Percentiles rank a stretch among this genome's conserved stretches.
Evolutionary conservation across 2,329 filamentous ascomycete genomes (phyloP).

Genomic region (Phaeosphaeria sp.): DNA sequence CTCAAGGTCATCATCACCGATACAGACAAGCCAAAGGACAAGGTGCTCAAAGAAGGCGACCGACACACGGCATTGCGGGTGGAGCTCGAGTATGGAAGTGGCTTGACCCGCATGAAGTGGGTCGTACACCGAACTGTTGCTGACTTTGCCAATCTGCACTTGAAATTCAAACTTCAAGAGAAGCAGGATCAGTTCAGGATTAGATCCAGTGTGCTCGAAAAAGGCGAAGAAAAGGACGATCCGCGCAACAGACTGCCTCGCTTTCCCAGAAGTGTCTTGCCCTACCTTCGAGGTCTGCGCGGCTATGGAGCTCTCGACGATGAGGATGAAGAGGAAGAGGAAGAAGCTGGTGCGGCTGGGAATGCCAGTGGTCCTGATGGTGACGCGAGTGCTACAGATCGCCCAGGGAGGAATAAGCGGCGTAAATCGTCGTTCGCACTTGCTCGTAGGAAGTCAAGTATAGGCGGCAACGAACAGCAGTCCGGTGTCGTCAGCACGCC

Average conservation of each 20-base stretch:
- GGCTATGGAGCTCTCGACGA: conserved; percentile 66
- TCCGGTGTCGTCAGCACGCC: conserved; percentile 28
- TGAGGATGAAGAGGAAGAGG: conserved; percentile 78
- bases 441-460: conserved; percentile 66
- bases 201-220: conserved; percentile 55
- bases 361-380: conserved; percentile 66
- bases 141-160: conserved; percentile 91
- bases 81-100: conserved; percentile 94
- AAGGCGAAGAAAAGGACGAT: conserved; percentile 64
- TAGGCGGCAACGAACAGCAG: conserved; percentile 39
- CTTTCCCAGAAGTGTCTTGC: conserved; percentile 88
- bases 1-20: conserved; percentile 87
- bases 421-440: conserved; percentile 64
- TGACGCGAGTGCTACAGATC: conserved; percentile 72
- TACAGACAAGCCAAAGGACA: conserved; percentile 60
- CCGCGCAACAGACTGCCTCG: conserved; percentile 78
- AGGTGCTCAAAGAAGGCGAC: conserved; percentile 46
- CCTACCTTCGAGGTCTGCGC: conserved; percentile 82
- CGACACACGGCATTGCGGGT: conserved; percentile 88
- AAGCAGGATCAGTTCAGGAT: conserved; percentile 80
- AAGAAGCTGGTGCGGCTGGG: conserved; percentile 58
- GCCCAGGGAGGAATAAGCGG: conserved; percentile 59
- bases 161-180: conserved; percentile 88
- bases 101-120: conserved; percentile 96
- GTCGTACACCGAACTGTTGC: conserved; percentile 83